A percentile compares a stretch with the other conserved stretches of the same genome.
These are phyloP conservation scores for Pulicaria dysenterica DNA, from an alignment of 129 eudicot species.

Conservation along the genomic window DNA sequence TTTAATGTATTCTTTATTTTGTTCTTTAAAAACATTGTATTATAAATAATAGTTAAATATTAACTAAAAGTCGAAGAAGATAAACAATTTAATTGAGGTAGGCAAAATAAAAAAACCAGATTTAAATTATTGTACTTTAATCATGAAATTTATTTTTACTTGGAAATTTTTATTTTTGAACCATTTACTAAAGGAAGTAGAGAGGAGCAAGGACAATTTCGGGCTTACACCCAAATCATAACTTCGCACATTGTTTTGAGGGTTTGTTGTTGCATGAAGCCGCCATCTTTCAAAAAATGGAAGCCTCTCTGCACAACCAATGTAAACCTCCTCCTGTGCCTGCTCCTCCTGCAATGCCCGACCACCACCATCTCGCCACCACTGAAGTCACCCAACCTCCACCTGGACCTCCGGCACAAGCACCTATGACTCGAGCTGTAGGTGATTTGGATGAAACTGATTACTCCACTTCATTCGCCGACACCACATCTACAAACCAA, in stretches of 20 bases:
- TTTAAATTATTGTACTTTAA: too few relatives aligned
- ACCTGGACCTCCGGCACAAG: constrained; percentile 20
- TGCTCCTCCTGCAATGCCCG: constrained; percentile 28
- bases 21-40: too few relatives aligned
- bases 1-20: too few relatives aligned
- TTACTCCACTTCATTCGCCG: constrained; percentile 86
- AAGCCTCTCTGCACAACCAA: constrained; percentile 37
- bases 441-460: constrained; percentile 83
- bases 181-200: too few relatives aligned
- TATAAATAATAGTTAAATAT: too few relatives aligned
- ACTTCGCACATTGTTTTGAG: constrained; percentile 25
- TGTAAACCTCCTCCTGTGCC: constrained; percentile 23
- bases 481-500: constrained; percentile 55
- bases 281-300: constrained; percentile 37
- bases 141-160: too few relatives aligned
- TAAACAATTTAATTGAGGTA: too few relatives aligned
- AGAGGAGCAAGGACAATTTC: constrained; percentile 1
- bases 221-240: constrained; percentile 8
- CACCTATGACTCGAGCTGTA: not conserved
- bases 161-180: too few relatives aligned
- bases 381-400: constrained; percentile 41
- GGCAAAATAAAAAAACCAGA: too few relatives aligned
- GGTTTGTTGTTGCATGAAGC: constrained; percentile 46
- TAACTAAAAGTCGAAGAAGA: too few relatives aligned
- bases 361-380: constrained; percentile 36